Base-by-base conservation (phyloP, 2,329 filamentous ascomycete genomes). In the Lasiodiplodia sp. region DNA sequence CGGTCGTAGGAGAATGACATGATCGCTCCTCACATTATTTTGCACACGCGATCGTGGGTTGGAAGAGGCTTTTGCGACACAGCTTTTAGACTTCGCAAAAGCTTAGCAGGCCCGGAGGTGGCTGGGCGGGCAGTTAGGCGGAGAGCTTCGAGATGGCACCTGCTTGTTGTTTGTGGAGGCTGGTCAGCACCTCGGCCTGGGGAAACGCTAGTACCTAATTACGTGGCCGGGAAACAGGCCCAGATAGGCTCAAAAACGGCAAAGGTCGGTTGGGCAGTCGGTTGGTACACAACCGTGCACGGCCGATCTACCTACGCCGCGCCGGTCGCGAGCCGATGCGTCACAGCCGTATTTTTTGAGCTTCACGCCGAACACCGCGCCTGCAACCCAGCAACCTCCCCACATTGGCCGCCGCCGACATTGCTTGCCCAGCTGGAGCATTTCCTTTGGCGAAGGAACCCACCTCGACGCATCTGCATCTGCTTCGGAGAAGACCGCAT, bases 1-100 rank as follows among this genome's bases (percentile, higher is more conserved):
- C 84, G 84, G 83, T 92, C 88, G 86, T 90, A 88, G 71, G 84
- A 83, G 68, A 72, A 77, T 67, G 78, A 75, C 77, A 78, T 78
- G 66, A n/a, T 73, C 40, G n/a, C 52, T 51, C 31, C 66, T 63
- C 63, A 66, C 63, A 66, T 66, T 56, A 66, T 66, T 66, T 23
- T 55, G 63, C 44, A 28, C 60, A 38, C 28, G 60, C 60, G 31
- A 64, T 51, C 28, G 47, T 38, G 47, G 21, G n/a, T 38, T 18
- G 7, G 11, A 28, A 8, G 11, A 5, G n/a, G 10, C 4, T 31
- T 47, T 21, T 25, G n/a, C 40, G 52, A 28, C 44, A n/a, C 18
- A 16, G 23, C 49, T 49, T 31, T 37, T 7, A 28, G 18, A 25
- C 8, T 14, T 47, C 10, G 18, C 6, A 16, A 21, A 6, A 47